Evolutionary conservation across 2,329 filamentous ascomycete genomes (phyloP), one percentile per base, ranked within the genome.

Genomic region (Hypoxylon sp.): DNA sequence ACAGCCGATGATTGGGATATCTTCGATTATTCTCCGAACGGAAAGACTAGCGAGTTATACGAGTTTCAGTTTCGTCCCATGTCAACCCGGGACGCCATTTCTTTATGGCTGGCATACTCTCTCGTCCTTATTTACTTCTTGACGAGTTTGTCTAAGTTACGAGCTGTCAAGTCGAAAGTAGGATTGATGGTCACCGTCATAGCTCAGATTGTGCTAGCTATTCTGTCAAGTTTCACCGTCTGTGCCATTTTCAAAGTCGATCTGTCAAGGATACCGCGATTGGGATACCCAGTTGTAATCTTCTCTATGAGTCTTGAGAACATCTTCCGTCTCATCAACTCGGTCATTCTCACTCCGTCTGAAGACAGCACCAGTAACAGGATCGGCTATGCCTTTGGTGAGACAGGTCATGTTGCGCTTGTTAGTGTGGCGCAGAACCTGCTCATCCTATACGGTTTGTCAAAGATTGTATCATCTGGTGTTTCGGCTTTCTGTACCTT

Each of bases 21-120:
- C 1, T 91, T 91, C 69, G 88, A 68, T 6, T 65, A 89, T 1
- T 72, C 80, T 28, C 67, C 69, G 1, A 82, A 88, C 67, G 88
- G 84, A 32, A 78, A 78, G 22, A 77, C 79, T 24, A 89, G 84
- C 68, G 86, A 88, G 57, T 81, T 93, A 1, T 93, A 92, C 73
- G 89, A 94, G 75, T 94, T 94, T 73, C 89, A 90, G 62, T 93
- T 93, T 72, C 87, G 87, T 28, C 91, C 91, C 6, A 87, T 94
- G 71, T 92, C 90, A 13, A 75, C 83, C 15, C 81, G 84, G 60
- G 91, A 94, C 73, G 85, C 87, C 51, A 71, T 88, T 22, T 80
- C 89, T 39, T 80, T 94, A 17, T 84, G 84, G 1, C 73, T 88
- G 7, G 90, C 89, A 1, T 94, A 94, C 73, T 77, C 81, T 10